Base-by-base conservation (phyloP, 495 filamentous ascomycete genomes). In the Letharia columbiana region DNA sequence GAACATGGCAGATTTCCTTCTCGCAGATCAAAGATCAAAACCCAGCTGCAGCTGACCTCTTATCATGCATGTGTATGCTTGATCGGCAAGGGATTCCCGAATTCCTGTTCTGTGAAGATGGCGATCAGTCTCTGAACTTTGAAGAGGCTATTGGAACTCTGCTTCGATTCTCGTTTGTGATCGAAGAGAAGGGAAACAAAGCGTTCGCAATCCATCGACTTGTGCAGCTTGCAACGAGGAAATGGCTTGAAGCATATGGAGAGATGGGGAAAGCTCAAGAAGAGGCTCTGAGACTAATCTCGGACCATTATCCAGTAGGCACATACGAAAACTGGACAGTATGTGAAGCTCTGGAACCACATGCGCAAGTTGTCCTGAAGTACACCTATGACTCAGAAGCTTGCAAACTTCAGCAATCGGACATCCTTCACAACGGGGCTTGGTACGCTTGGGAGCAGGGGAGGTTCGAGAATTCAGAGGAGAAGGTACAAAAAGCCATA, bases 1-100 rank as follows among this genome's bases (percentile, higher is more conserved):
- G 65, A 8, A 83, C 81, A 15, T 83, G 77, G 80, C 65, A 77
- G 20, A 71, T 83, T 18, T 83, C 80, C 7, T 82, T 82, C 44
- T 66, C 78, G 11, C 77, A 78, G 47, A 82, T 83, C 39, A 71
- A 64, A 11, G 39, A 56, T 12, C 64, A 61, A 0, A 65, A 73
- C 63, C 65, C 71, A 20, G 33, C 69, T 9, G 79, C 81, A 50
- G 73, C 73, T 11, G 76, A 81, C 1, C 71, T 76, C 56, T 67
- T 84, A 23, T 75, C 73, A 6, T 71, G 78, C 41, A 79, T 82
- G 67, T 71, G 75, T 47, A 75, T 76, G 61, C 56, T 82, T 13
- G 74, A 81, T 59, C 74, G 73, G 10, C 75, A 77, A 71, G 72
- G 70, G 12, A 80, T 84, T 54, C 81, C 79, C 10, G 59, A 67